phyloP scores from a whole-genome alignment of 2,329 filamentous ascomycete genomes.

The Didymella pomorum region DNA sequence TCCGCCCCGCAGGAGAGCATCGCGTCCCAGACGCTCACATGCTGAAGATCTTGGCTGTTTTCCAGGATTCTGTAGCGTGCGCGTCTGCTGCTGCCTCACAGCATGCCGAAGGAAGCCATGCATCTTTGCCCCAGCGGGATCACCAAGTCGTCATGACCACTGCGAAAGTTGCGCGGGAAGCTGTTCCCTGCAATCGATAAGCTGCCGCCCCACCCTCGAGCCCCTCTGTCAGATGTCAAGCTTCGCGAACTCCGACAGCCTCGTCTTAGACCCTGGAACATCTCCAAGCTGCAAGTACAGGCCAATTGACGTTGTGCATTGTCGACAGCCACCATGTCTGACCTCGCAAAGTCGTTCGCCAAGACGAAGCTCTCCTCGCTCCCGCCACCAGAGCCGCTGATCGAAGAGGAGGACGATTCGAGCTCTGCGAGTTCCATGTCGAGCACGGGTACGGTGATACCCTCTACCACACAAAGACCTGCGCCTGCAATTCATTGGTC shows the following conservation, averaged over 20 bases:
- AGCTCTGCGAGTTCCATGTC: slow-evolving; percentile 80
- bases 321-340: slow-evolving; percentile 69
- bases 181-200: slow-evolving; percentile 25
- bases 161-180: slow-evolving; percentile 13
- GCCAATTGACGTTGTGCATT: not conserved
- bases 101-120: not conserved
- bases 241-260: slow-evolving; percentile 7
- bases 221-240: slow-evolving; percentile 20
- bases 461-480: slow-evolving; percentile 72
- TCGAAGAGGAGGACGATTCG: slow-evolving; percentile 59
- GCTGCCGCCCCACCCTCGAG: slow-evolving; percentile 11
- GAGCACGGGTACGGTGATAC: slow-evolving; percentile 89
- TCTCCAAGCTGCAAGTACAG: not conserved
- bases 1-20: slow-evolving; percentile 1
- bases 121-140: not conserved
- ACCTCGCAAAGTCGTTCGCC: slow-evolving; percentile 79
- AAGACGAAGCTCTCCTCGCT: slow-evolving; percentile 74
- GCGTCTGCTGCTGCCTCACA: slow-evolving; percentile 2
- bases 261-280: not conserved
- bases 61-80: not conserved
- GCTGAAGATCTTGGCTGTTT: not conserved
- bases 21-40: not conserved
- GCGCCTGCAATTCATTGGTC: slow-evolving; percentile 78
- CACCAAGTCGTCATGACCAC: slow-evolving; percentile 8
- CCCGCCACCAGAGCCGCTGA: slow-evolving; percentile 60